Evolutionary conservation across 1,284 basidiomycete species (phyloP).

Genomic region (Cutaneotrichosporon cyanovorans): DNA sequence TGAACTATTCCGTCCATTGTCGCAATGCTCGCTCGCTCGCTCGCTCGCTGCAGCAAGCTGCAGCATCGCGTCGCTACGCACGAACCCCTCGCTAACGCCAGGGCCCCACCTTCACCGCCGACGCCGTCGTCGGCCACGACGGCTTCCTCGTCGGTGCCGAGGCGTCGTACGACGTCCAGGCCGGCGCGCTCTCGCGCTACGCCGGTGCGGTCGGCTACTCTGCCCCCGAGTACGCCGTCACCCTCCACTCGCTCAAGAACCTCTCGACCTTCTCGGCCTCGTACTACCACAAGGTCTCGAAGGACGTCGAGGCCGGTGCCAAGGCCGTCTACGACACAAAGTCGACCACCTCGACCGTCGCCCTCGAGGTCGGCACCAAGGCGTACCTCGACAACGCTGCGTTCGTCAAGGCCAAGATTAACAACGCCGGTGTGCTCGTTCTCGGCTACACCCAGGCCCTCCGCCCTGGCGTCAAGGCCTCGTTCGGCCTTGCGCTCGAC

Average conservation of each 20-base stretch:
- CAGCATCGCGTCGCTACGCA: too few species aligned
- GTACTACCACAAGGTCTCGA: slow-evolving; percentile 93
- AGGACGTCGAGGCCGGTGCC: slow-evolving; percentile 94
- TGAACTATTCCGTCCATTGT: too few species aligned
- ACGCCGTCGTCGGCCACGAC: slow-evolving; percentile 90
- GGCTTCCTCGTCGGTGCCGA: slow-evolving; percentile 97
- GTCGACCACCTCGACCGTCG: slow-evolving; percentile 75
- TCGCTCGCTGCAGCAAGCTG: too few species aligned
- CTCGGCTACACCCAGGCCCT: slow-evolving; percentile 88
- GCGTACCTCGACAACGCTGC: slow-evolving; percentile 70
- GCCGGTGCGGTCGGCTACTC: slow-evolving; percentile 77
- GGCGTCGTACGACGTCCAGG: slow-evolving; percentile 91
- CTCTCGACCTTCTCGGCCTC: slow-evolving; percentile 87
- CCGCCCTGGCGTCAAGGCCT: slow-evolving; percentile 87
- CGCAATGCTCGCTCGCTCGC: too few species aligned
- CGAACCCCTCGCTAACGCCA: slow-evolving; percentile 32
- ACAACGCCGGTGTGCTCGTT: slow-evolving; percentile 84
- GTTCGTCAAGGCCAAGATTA: slow-evolving; percentile 98
- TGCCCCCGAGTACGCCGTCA: slow-evolving; percentile 94
- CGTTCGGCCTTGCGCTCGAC: slow-evolving; percentile 86
- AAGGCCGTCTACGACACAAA: slow-evolving; percentile 97
- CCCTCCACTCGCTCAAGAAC: slow-evolving; percentile 91
- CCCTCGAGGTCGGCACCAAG: slow-evolving; percentile 94
- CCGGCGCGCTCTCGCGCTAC: slow-evolving; percentile 87
- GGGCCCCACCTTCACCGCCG: slow-evolving; percentile 95